These are phyloP conservation scores for Endothia cerciana DNA, from an alignment of 2,329 filamentous ascomycete species.

Conservation along the genomic window DNA sequence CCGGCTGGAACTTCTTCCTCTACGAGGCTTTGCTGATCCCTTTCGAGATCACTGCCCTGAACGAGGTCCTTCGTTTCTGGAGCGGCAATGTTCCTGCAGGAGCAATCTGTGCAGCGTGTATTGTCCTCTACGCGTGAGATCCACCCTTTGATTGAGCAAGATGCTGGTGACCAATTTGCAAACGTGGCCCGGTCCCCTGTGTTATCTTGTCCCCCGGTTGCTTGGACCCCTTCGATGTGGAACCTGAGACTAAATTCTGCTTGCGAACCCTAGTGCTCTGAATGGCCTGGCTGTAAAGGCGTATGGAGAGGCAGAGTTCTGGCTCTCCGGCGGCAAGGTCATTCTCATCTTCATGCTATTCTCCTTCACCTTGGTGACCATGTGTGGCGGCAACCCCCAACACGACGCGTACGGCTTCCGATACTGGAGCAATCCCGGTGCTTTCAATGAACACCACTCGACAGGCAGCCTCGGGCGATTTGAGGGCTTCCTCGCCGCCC, in stretches of 20 bases:
- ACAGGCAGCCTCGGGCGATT: constrained; percentile 67
- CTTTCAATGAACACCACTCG: constrained; percentile 64
- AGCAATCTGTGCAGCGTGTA: constrained; percentile 59
- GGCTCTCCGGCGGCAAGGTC: constrained; percentile 65
- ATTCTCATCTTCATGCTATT: constrained; percentile 70
- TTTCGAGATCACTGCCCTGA: constrained; percentile 46
- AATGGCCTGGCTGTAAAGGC: constrained; percentile 69
- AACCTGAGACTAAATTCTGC: constrained; percentile 33
- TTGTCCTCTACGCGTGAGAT: constrained; percentile 60
- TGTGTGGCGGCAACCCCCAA: constrained; percentile 77
- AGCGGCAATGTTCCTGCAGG: constrained; percentile 47
- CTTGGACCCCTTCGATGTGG: constrained; percentile 1
- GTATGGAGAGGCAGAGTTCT: constrained; percentile 76
- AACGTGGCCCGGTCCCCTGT: not conserved
- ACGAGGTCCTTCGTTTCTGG: constrained; percentile 52
- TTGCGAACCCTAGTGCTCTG: constrained; percentile 47
- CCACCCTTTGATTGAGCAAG: not conserved
- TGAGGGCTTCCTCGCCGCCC: constrained; percentile 69
- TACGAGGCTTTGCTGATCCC: constrained; percentile 47
- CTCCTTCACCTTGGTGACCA: constrained; percentile 77
- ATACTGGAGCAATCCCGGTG: constrained; percentile 65
- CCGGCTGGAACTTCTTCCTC: constrained; percentile 49
- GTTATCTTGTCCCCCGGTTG: not conserved
- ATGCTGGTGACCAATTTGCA: not conserved
- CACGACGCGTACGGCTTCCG: constrained; percentile 72